Evolutionary conservation across 2,329 filamentous ascomycete genomes (phyloP).

Genomic region (Penicillium sp.): DNA sequence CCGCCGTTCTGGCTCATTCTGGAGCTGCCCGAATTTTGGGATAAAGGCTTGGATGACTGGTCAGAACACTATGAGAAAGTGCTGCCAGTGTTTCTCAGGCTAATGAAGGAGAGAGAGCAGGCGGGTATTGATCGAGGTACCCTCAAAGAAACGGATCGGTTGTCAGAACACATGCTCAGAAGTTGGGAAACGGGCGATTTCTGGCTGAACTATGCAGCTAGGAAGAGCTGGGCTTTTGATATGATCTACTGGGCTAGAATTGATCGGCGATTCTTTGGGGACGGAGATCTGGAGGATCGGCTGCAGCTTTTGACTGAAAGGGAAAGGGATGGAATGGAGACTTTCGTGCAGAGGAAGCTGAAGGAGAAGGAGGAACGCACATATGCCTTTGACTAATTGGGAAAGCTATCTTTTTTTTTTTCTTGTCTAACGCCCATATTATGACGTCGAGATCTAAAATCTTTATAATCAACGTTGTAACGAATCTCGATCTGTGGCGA

Average conservation of each 20-base stretch:
- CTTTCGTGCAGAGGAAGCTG: constrained; percentile 19
- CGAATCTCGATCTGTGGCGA: no score
- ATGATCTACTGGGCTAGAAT: constrained; percentile 23
- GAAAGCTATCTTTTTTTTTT: background rate
- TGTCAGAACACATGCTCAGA: constrained; percentile 17
- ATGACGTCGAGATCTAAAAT: no score
- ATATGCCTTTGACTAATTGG: background rate
- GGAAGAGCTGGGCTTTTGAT: constrained; percentile 24
- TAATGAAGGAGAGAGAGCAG: constrained; percentile 10
- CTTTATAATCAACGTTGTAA: no score
- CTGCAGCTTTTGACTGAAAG: constrained; percentile 17
- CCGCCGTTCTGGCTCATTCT: constrained; percentile 29
- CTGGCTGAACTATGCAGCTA: constrained; percentile 22
- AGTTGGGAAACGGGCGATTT: constrained; percentile 20
- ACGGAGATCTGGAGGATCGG: constrained; percentile 16
- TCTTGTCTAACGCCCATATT: no score
- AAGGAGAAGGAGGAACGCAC: background rate
- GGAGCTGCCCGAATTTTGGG: constrained; percentile 20
- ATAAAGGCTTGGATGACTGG: constrained; percentile 18
- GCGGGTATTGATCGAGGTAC: constrained; percentile 4
- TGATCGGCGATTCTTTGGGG: constrained; percentile 23
- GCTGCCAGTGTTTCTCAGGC: constrained; percentile 16
- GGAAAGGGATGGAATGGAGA: constrained; percentile 18
- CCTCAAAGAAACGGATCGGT: constrained; percentile 9
- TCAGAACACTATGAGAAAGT: constrained; percentile 13